phyloP scores from a whole-genome alignment of 73 alveolate genomes.

The Paramecium sonneborni region DNA sequence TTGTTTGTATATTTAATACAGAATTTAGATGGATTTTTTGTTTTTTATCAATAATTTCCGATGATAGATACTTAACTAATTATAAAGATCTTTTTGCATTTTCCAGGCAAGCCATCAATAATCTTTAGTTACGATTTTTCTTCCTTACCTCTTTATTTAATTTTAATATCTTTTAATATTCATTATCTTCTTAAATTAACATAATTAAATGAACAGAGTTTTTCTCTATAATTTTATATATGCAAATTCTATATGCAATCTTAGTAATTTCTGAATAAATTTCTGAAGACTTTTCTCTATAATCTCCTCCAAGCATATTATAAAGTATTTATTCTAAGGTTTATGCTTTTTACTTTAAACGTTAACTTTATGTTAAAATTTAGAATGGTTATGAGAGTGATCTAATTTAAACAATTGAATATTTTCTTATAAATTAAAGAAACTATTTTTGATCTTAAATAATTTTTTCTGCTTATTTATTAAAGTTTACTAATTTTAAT shows the following conservation, averaged over 20 bases:
- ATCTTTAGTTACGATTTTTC: background rate
- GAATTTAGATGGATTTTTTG: background rate
- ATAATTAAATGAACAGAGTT: background rate
- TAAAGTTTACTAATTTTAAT: background rate
- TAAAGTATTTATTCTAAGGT: background rate
- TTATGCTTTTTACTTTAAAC: background rate
- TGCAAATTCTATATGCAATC: background rate
- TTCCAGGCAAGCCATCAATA: background rate
- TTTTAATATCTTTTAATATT: background rate
- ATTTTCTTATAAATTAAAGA: background rate
- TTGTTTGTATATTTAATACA: background rate
- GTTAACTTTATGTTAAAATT: background rate
- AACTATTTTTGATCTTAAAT: background rate
- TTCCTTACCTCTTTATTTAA: background rate
- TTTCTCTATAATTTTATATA: background rate
- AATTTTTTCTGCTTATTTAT: background rate
- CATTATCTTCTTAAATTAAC: background rate
- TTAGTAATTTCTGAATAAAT: background rate
- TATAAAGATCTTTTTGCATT: background rate
- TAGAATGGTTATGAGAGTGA: background rate
- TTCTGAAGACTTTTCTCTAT: background rate
- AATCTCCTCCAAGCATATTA: background rate
- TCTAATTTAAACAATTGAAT: background rate
- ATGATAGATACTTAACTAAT: background rate
- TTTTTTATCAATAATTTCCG: background rate